phyloP scores from a whole-genome alignment of 1,284 basidiomycete species.

The Coniferiporia weirii region DNA sequence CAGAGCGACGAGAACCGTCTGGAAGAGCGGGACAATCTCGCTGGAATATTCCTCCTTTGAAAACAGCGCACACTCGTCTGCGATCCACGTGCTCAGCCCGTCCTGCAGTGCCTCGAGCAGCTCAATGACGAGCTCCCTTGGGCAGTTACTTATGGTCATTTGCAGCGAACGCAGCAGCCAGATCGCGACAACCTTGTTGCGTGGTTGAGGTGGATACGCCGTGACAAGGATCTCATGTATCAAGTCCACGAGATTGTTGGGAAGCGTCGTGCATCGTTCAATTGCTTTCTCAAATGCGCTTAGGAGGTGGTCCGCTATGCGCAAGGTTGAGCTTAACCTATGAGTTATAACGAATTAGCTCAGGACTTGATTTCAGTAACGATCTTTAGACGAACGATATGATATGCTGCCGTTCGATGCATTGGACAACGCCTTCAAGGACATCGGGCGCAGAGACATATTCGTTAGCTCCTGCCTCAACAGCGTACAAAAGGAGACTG shows the following conservation, averaged over 20 bases:
- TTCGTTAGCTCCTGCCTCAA: conserved; percentile 52
- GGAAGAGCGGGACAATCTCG: conserved; percentile 27
- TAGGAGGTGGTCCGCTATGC: conserved; percentile 55
- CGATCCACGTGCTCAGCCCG: conserved; percentile 57
- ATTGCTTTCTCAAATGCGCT: conserved; percentile 46
- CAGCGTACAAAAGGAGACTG: conserved; percentile 42
- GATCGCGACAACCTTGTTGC: conserved; percentile 44
- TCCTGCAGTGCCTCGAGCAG: conserved; percentile 47
- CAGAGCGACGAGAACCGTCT: conserved; percentile 18
- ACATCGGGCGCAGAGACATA: conserved; percentile 48
- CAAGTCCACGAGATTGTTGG: conserved; percentile 46
- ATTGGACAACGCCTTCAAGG: conserved; percentile 48
- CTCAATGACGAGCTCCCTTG: conserved; percentile 33
- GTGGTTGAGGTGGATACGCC: conserved; percentile 62
- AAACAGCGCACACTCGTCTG: conserved; percentile 50
- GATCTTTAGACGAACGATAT: conserved; percentile 26
- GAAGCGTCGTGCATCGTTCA: conserved; percentile 37
- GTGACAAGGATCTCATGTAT: conserved; percentile 51
- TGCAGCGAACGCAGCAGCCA: conserved; percentile 59
- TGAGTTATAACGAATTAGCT: not conserved
- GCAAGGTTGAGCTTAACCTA: conserved; percentile 36
- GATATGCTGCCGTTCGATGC: conserved; percentile 40
- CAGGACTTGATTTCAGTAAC: not conserved
- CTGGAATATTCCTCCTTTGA: conserved; percentile 47
- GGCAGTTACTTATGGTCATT: conserved; percentile 48